Evolutionary conservation across 2,329 filamentous ascomycete genomes (phyloP).

Genomic region (Chalara sp.): DNA sequence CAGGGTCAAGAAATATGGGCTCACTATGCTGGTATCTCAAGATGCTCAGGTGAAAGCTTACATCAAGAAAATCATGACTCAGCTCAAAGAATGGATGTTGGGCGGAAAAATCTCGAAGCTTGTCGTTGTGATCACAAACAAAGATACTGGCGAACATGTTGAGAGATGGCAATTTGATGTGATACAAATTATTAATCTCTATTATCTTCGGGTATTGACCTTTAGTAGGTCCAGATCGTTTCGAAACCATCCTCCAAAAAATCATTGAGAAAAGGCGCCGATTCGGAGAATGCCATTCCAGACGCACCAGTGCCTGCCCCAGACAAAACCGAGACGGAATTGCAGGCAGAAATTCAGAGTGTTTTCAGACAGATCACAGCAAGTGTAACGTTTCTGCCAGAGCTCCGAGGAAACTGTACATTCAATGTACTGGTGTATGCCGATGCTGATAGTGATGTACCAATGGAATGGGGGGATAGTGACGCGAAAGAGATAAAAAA

Average conservation of each 20-base stretch:
- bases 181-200: not conserved
- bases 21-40: conserved; percentile 76
- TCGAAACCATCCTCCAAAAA: conserved; percentile 39
- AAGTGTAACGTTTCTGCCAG: conserved; percentile 91
- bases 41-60: conserved; percentile 99
- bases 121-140: conserved; percentile 92
- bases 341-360: conserved; percentile 91
- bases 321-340: conserved; percentile 88
- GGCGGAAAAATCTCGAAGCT: conserved; percentile 95
- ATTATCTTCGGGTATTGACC: too few species aligned
- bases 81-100: conserved; percentile 96
- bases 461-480: conserved; percentile 96
- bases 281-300: conserved; percentile 64
- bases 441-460: conserved; percentile 92
- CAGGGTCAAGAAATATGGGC: conserved; percentile 95
- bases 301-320: conserved; percentile 26
- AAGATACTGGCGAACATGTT: conserved; percentile 92
- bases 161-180: conserved; percentile 99
- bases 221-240: conserved; percentile 47
- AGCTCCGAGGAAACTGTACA: conserved; percentile 89
- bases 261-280: conserved; percentile 40
- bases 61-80: conserved; percentile 98
- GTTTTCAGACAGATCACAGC: conserved; percentile 98
- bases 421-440: conserved; percentile 99
- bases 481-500: conserved; percentile 93